phyloP scores from a whole-genome alignment of 495 filamentous ascomycete species.

The Extremus antarcticus region DNA sequence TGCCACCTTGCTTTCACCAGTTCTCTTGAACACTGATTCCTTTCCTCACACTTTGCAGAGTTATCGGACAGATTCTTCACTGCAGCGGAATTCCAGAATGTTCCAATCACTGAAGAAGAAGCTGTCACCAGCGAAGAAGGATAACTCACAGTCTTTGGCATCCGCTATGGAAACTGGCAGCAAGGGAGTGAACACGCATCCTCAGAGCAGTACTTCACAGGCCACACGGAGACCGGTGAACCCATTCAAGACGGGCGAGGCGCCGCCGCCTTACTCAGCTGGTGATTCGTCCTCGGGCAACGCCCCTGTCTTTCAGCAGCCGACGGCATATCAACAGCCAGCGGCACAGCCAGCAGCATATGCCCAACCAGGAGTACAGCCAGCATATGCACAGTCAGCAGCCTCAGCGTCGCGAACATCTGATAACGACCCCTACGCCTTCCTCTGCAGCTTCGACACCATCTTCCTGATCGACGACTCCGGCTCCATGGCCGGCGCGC shows the following conservation, averaged over 20 bases:
- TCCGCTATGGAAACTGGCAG: neutral
- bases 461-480: constrained; percentile 92
- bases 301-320: constrained; percentile 7
- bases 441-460: constrained; percentile 81
- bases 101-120: neutral
- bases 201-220: neutral
- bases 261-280: constrained; percentile 37
- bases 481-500: constrained; percentile 66
- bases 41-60: neutral
- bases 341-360: constrained; percentile 18
- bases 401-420: constrained; percentile 4
- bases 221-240: neutral
- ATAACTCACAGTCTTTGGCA: neutral
- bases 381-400: too few relatives aligned
- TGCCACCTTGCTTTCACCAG: neutral
- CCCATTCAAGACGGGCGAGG: constrained; percentile 23
- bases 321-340: too few relatives aligned
- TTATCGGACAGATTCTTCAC: neutral
- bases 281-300: neutral
- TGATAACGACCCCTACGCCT: constrained; percentile 62
- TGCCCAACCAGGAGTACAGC: constrained; percentile 6
- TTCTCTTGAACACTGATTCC: neutral
- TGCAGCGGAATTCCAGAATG: neutral
- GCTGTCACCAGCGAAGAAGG: neutral
- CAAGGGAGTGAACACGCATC: neutral